Percentiles rank a stretch among this genome's conserved stretches.
These are phyloP conservation scores for Leccinum griseonigrum DNA, from an alignment of 1,284 basidiomycete species.

Conservation along the genomic window DNA sequence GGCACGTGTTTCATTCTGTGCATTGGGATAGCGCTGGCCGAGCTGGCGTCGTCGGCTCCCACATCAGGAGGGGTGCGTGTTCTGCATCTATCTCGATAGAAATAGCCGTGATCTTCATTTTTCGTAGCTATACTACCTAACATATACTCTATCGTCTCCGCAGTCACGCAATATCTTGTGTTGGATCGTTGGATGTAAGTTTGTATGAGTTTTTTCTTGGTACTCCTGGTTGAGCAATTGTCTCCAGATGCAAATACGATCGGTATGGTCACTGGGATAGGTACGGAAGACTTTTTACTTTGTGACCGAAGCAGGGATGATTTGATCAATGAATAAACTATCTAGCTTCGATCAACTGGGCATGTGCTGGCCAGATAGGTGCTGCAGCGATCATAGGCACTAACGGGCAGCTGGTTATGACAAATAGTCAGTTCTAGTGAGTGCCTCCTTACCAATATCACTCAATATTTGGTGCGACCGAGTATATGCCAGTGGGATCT, in stretches of 20 bases:
- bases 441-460: slow-evolving; percentile 1
- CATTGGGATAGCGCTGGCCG: slow-evolving; percentile 68
- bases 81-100: neutral
- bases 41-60: slow-evolving; percentile 71
- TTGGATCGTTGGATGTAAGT: slow-evolving; percentile 42
- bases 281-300: slow-evolving; percentile 2
- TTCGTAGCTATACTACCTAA: slow-evolving; percentile 38
- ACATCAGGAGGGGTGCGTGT: slow-evolving; percentile 43
- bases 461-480: neutral
- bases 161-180: slow-evolving; percentile 34
- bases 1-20: slow-evolving; percentile 56
- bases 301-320: neutral
- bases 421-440: slow-evolving; percentile 32
- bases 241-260: slow-evolving; percentile 38
- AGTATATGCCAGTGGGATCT: slow-evolving; percentile 31
- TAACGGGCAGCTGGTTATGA: slow-evolving; percentile 28
- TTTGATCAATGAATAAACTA: neutral
- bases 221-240: neutral
- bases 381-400: slow-evolving; percentile 38
- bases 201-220: neutral
- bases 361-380: slow-evolving; percentile 37
- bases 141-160: slow-evolving; percentile 35
- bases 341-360: slow-evolving; percentile 44
- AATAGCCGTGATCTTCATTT: neutral
- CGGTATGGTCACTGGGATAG: slow-evolving; percentile 36